Percentiles rank a stretch among this genome's conserved stretches.
Evolutionary conservation across 495 filamentous ascomycete species (phyloP).

Genomic region (Trichoderma orchidacearum): DNA sequence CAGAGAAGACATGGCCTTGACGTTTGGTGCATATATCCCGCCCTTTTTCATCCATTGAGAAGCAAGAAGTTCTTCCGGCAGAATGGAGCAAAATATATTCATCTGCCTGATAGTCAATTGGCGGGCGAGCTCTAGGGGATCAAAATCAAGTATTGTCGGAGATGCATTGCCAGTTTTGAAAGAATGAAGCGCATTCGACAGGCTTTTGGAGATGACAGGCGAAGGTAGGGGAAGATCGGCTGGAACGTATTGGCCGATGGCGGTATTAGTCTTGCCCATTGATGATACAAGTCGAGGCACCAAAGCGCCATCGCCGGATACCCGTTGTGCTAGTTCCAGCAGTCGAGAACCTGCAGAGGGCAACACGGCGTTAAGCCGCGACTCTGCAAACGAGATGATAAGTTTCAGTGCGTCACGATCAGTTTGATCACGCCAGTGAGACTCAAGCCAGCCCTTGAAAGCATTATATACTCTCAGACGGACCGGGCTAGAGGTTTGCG

Average conservation of each 20-base stretch:
- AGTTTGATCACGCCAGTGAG: conserved; percentile 76
- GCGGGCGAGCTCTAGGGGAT: conserved; percentile 80
- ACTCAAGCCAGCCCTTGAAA: conserved; percentile 95
- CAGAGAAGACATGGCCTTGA: conserved; percentile 84
- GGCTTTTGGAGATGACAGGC: conserved; percentile 60
- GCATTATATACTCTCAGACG: conserved; percentile 89
- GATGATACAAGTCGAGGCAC: conserved; percentile 82
- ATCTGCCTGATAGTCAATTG: conserved; percentile 94
- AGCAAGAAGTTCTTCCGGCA: conserved; percentile 85
- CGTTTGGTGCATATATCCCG: conserved; percentile 71
- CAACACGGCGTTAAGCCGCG: conserved; percentile 48
- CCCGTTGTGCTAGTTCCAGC: conserved; percentile 64
- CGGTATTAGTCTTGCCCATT: conserved; percentile 74
- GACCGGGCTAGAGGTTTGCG: conserved; percentile 60
- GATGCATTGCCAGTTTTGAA: conserved; percentile 57
- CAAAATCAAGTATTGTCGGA: conserved; percentile 81
- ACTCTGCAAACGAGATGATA: conserved; percentile 68
- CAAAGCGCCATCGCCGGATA: conserved; percentile 61
- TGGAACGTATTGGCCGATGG: conserved; percentile 51
- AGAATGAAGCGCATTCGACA: conserved; percentile 54
- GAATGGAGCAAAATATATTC: conserved; percentile 80
- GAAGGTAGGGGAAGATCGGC: conserved; percentile 58
- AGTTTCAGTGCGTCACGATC: conserved; percentile 62
- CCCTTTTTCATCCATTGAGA: conserved; percentile 86
- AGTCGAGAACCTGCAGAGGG: conserved; percentile 71